Base-by-base conservation (phyloP, 2,329 filamentous ascomycete genomes). In the Xylariaceae sp. region DNA sequence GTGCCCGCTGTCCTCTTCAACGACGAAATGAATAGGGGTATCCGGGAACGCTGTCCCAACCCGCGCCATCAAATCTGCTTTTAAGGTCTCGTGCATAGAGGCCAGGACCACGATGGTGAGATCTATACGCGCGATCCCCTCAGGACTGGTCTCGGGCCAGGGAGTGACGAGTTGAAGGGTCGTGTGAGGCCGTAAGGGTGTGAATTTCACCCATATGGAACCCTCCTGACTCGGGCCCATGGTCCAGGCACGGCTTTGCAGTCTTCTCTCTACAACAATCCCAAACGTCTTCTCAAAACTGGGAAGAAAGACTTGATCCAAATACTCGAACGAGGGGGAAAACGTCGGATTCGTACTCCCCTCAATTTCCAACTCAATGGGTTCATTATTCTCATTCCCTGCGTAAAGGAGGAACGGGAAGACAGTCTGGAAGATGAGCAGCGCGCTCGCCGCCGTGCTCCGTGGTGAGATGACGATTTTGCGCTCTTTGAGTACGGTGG, bases 311-410 rank as follows among this genome's bases (percentile, higher is more conserved):
- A 87, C 80, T 66, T 86, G 84, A 66, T 85, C 82, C 2, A 86
- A 72, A 66, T 87, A 88, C 66, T 88, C 84, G 60, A 77, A 85
- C n/a, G 79, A 83, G 1, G 78, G 74, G 0, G 83, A 84, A 66
- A 78, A 84, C 8, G 76, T 74, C 2, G 82, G 79, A 63, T 87
- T 86, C 1, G 84, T 86, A 13, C 84, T 84, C 4, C 84, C 84
- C 1, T 77, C 75, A 5, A 87, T 78, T 15, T 77, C 75, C 4
- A 86, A 64, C 35, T 76, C 75, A 18, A 85, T 72, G 1, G 78
- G 76, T 30, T 78, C 74, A 5, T 66, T 70, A n/a, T 62, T 68
- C 5, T 74, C 72, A 60, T 76, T 75, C n/a, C 76, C 74, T 0
- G 82, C 78, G 58, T 83, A 85, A 4, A 87, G 68, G 1, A 86